Evolutionary conservation across 202 grass and related monocot species (phyloP), one percentile per base, ranked within the genome.

Genomic region (Alloteropsis angusta): DNA sequence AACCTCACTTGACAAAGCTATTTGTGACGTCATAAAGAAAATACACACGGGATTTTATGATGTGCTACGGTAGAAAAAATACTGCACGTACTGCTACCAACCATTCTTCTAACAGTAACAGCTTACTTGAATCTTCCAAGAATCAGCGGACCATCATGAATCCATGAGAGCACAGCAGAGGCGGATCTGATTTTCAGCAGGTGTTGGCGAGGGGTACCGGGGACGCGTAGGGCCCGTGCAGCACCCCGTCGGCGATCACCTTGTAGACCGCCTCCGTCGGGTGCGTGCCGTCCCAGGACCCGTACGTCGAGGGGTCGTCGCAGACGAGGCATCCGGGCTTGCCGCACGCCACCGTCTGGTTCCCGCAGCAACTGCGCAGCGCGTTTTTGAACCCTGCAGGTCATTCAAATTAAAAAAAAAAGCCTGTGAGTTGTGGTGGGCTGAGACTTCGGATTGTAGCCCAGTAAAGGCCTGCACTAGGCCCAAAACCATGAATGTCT

Each of bases 231-330:
- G 74, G 89, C 9, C 89, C 88, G 43, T 81, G 60, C 2, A 92
- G 58, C 80, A 91, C 84, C 6, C 86, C 83, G 39, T 85, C 35
- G 37, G 89, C 92, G 72, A 96, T 90, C 37, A 90, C 50, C 72
- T 83, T 85, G 68, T 91, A 91, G 7, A 83, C 92, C 0, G 89
- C 81, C 77, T 96, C 89, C n/a, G 92, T 96, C 36, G 87, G 78
- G 66, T 96, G 92, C 22, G 85, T 88, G 35, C 84, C 87, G 72
- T 96, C 92, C 92, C 92, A 90, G 0, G 81, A 92, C 65, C 65
- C 84, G 48, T 84, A 89, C 4, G 60, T 77, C 3, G 86, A 91
- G 4, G 92, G 92, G 67, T 91, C 89, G 23, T 81, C 61, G 71
- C 89, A 95, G 23, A 83, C 83, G 37, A 2, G 12, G 66, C 80